A percentile compares a stretch with the other conserved stretches of the same genome.
These are phyloP conservation scores for Exidia glandulosa DNA, from an alignment of 768 basidiomycete species.

Conservation along the genomic window DNA sequence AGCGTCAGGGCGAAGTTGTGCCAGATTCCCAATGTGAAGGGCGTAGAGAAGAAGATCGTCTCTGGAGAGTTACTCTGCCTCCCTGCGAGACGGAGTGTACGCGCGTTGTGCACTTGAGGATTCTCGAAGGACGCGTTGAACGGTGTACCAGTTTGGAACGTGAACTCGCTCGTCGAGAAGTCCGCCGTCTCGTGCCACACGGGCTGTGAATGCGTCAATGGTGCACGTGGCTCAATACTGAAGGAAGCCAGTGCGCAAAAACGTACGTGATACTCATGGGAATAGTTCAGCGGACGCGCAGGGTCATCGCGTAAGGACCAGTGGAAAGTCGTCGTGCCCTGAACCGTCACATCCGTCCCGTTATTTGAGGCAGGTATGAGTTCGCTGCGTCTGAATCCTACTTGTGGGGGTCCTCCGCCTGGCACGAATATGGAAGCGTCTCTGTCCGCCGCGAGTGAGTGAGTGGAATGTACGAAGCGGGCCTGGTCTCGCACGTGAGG, in stretches of 20 bases:
- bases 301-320: slow-evolving; percentile 35
- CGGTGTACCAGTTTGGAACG: slow-evolving; percentile 9
- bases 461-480: not conserved
- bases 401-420: slow-evolving; percentile 36
- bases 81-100: slow-evolving; percentile 17
- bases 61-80: slow-evolving; percentile 19
- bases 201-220: not conserved
- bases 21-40: slow-evolving; percentile 35
- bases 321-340: slow-evolving; percentile 36
- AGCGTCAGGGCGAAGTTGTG: slow-evolving; percentile 52
- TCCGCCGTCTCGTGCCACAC: slow-evolving; percentile 12
- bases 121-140: slow-evolving; percentile 9
- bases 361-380: slow-evolving; percentile 38
- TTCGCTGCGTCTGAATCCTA: slow-evolving; percentile 49
- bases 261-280: slow-evolving; percentile 43
- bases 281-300: slow-evolving; percentile 35
- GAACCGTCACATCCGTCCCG: slow-evolving; percentile 29
- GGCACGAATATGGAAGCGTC: slow-evolving; percentile 47
- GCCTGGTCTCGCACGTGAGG: slow-evolving; percentile 13
- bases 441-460: not conserved
- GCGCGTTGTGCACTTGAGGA: slow-evolving; percentile 6
- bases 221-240: not conserved
- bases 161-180: slow-evolving; percentile 7
- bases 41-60: slow-evolving; percentile 25
- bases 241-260: not conserved